Evolutionary conservation across 2,329 filamentous ascomycete genomes (phyloP).

Genomic region (Xylariaceae sp.): DNA sequence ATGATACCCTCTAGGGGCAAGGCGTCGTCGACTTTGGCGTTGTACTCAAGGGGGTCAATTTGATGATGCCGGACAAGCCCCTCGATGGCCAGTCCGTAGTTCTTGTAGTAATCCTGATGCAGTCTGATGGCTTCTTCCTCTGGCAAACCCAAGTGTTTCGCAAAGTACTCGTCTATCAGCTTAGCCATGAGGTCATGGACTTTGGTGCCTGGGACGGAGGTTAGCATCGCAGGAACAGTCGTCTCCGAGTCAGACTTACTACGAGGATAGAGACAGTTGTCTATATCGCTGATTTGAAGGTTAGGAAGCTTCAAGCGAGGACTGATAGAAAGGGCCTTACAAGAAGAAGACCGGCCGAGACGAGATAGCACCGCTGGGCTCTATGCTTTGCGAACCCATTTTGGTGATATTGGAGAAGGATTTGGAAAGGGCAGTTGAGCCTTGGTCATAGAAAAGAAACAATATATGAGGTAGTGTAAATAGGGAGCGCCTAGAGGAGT

Average conservation of each 20-base stretch:
- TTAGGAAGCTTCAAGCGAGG: constrained; percentile 14
- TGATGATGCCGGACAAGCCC: constrained; percentile 90
- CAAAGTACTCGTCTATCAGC: constrained; percentile 66
- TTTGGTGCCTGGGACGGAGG: constrained; percentile 52
- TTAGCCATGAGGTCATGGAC: constrained; percentile 86
- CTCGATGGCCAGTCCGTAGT: constrained; percentile 96
- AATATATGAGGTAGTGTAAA: not conserved
- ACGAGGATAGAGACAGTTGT: constrained; percentile 94
- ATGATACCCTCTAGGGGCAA: constrained; percentile 83
- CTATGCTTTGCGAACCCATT: constrained; percentile 24
- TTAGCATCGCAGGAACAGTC: constrained; percentile 10
- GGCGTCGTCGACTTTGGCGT: constrained; percentile 89
- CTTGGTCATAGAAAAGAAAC: not conserved
- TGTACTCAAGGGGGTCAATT: constrained; percentile 93
- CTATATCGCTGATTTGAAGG: constrained; percentile 79
- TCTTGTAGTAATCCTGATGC: constrained; percentile 89
- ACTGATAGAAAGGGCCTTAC: constrained; percentile 24
- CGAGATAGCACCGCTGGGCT: constrained; percentile 16
- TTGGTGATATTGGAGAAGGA: not conserved
- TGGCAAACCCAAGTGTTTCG: constrained; percentile 67
- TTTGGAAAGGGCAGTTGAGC: too few relatives aligned
- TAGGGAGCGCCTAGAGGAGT: not conserved
- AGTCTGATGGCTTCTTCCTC: constrained; percentile 77
- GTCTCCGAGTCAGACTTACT: constrained; percentile 46
- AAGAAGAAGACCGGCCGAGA: constrained; percentile 39